Conservation (phyloP, 2,329 filamentous ascomycete genomes). For the Colletotrichum ledebouriae region DNA sequence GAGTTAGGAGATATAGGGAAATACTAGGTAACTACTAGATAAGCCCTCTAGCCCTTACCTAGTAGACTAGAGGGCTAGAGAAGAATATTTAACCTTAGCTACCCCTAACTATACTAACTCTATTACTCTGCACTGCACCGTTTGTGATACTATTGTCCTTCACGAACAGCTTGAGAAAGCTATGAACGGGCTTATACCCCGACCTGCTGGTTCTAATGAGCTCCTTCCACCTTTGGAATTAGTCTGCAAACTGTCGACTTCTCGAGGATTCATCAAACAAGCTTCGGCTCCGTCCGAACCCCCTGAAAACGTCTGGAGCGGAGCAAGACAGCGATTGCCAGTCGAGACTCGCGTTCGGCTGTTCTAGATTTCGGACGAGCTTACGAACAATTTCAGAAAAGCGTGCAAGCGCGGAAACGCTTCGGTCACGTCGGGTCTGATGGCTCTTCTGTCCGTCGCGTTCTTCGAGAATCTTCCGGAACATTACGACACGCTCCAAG, state of each 20-base stretch:
- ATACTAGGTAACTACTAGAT: no score
- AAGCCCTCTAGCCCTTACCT: no score
- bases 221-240: background rate
- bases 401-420: background rate
- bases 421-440: background rate
- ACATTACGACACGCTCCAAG: background rate
- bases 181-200: background rate
- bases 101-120: no score
- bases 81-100: no score
- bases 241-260: background rate
- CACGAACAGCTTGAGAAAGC: background rate
- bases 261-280: background rate
- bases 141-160: no score
- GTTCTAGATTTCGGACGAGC: background rate
- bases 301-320: background rate
- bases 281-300: background rate
- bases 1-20: no score
- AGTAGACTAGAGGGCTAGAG: no score
- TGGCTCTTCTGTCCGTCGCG: background rate
- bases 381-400: background rate
- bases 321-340: background rate
- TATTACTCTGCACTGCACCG: no score
- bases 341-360: background rate
- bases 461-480: constrained; percentile 6
- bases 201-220: background rate